Percentiles rank a stretch among this genome's conserved stretches.
Conservation (phyloP, 768 basidiomycete genomes). For the Udeniomyces megalosporus region DNA sequence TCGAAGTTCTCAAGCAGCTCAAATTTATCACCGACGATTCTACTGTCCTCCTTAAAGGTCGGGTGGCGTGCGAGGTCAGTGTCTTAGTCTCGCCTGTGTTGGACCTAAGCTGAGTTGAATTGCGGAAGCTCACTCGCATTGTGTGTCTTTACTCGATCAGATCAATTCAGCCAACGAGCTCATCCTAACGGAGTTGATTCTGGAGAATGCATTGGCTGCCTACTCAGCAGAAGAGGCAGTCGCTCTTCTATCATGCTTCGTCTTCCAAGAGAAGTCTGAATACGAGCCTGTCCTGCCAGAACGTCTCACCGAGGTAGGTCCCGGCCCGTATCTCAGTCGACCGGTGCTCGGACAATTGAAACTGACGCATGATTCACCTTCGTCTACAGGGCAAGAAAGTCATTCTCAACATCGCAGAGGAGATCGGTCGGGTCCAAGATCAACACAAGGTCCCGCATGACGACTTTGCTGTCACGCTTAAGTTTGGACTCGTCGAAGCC, state of each 20-base stretch:
- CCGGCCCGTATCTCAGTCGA: neutral
- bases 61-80: slow-evolving; percentile 89
- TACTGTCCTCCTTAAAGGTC: slow-evolving; percentile 85
- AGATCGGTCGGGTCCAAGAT: slow-evolving; percentile 66
- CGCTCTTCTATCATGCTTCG: slow-evolving; percentile 84
- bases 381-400: slow-evolving; percentile 45
- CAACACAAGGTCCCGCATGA: slow-evolving; percentile 58
- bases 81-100: neutral
- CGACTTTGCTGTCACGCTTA: slow-evolving; percentile 61
- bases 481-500: slow-evolving; percentile 84
- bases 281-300: slow-evolving; percentile 65
- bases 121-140: neutral
- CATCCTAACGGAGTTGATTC: slow-evolving; percentile 84
- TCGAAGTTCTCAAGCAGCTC: slow-evolving; percentile 74
- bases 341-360: neutral
- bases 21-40: slow-evolving; percentile 91
- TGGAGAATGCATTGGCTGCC: slow-evolving; percentile 78
- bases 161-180: slow-evolving; percentile 98
- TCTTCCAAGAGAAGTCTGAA: slow-evolving; percentile 97
- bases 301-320: slow-evolving; percentile 45
- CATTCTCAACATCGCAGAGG: slow-evolving; percentile 60
- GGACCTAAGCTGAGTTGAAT: too few relatives aligned
- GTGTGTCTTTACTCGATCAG: slow-evolving; percentile 32
- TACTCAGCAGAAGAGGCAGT: slow-evolving; percentile 95
- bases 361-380: neutral